Base-by-base conservation (phyloP, 345 rosid species). In the Cardamine chenopodiifolia region DNA sequence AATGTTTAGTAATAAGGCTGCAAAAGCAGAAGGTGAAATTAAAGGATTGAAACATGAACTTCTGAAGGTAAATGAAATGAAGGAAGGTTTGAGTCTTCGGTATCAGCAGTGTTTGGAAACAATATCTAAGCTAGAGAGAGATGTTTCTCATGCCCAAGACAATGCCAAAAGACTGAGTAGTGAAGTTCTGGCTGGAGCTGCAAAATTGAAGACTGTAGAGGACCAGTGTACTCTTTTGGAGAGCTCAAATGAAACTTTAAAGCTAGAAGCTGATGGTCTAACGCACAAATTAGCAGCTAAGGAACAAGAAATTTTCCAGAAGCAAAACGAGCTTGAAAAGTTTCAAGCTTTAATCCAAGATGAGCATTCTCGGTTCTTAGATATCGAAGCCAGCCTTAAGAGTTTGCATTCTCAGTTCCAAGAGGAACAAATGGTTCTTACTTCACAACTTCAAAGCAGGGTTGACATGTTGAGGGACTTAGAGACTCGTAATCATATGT, bases 61-160 rank as follows among this genome's bases (percentile, higher is more conserved):
- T 66, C 29, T 80, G 26, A 85, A 82, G 78, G 75, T 85, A 40
- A 84, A 87, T 42, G 88, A 87, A 82, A 92, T 79, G 82, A 90
- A 85, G 70, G 94, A 89, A 70, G 83, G 78, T 54, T 73, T 78
- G 57, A 84, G 83, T 54, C 55, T 76, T 65, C 83, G 60, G 58
- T 86, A 86, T 35, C 83, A 87, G 81, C 80, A 86, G 79, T 90
- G 97, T 74, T 77, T 92, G 72, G 94, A 84, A 69, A 87, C 72
- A 18, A 83, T 89, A 55, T 76, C 91, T n/a, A 73, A 72, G 73
- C 80, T 89, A 81, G 91, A 90, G 81, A 82, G 72, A 62, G 94
- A 86, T 72, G 69, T 85, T 66, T 85, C 83, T 72, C 57, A 39
- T 56, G 83, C 85, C 37, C 85, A 82, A 71, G 91, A 85, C 63